Percentiles rank a stretch among this genome's conserved stretches.
Conservation (phyloP, 352 stramenopile species). For the Phytophthora pistaciae region DNA sequence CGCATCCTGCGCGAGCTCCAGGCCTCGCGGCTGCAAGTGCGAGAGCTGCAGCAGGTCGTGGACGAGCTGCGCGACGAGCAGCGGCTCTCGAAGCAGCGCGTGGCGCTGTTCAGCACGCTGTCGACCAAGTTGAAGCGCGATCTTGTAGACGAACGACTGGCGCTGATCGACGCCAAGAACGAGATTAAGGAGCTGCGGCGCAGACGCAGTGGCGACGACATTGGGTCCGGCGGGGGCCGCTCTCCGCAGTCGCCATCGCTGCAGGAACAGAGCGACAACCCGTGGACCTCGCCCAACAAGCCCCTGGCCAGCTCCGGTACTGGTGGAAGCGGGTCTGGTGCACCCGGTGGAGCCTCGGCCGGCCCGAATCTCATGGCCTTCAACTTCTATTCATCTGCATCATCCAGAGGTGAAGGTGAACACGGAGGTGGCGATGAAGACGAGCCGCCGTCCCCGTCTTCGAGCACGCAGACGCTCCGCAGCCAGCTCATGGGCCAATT, state of each 20-base stretch:
- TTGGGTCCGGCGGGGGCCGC: slow-evolving; percentile 20
- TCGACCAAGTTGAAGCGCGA: slow-evolving; percentile 76
- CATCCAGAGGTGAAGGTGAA: slow-evolving; percentile 31
- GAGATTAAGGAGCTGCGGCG: slow-evolving; percentile 64
- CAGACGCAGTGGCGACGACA: slow-evolving; percentile 34
- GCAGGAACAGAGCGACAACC: slow-evolving; percentile 51
- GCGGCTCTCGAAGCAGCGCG: slow-evolving; percentile 50
- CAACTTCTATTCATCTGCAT: slow-evolving; percentile 66
- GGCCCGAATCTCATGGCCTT: slow-evolving; percentile 59
- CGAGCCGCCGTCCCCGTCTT: slow-evolving; percentile 57
- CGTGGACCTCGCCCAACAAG: slow-evolving; percentile 59
- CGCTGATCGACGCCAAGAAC: slow-evolving; percentile 77
- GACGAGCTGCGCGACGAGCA: slow-evolving; percentile 69
- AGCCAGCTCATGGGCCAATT: slow-evolving; percentile 85
- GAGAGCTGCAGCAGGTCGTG: slow-evolving; percentile 53
- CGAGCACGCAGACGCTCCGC: slow-evolving; percentile 66
- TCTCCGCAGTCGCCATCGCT: slow-evolving; percentile 44
- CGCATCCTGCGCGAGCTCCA: slow-evolving; percentile 43
- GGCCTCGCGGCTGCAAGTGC: slow-evolving; percentile 38
- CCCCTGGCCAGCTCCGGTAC: slow-evolving; percentile 24
- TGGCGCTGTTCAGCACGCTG: slow-evolving; percentile 65
- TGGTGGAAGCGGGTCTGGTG: slow-evolving; percentile 21
- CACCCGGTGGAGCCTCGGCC: slow-evolving; percentile 13
- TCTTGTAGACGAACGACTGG: slow-evolving; percentile 80
- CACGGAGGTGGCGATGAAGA: slow-evolving; percentile 54